Percentiles rank a stretch among this genome's conserved stretches.
phyloP scores from a whole-genome alignment of 495 filamentous ascomycete genomes.

The Daldinia bambusicola region DNA sequence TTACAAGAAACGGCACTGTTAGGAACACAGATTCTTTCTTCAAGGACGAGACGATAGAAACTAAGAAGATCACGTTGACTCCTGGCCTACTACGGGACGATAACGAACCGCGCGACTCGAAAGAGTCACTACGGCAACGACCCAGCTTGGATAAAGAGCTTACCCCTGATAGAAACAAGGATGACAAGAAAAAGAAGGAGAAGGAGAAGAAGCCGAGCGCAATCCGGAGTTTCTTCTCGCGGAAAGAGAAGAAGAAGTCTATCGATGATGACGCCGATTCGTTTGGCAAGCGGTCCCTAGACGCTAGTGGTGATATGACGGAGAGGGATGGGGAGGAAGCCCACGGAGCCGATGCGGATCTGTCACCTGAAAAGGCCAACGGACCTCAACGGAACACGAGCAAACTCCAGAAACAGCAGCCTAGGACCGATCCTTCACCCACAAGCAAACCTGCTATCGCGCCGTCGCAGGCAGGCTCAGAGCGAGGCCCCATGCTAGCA shows the following conservation, averaged over 20 bases:
- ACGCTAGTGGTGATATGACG: constrained; percentile 50
- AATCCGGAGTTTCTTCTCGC: constrained; percentile 93
- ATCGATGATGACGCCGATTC: constrained; percentile 74
- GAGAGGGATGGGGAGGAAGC: constrained; percentile 60
- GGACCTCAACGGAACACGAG: constrained; percentile 67
- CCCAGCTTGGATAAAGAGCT: constrained; percentile 65
- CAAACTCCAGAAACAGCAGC: constrained; percentile 79
- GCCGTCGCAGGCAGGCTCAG: constrained; percentile 37
- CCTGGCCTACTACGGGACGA: constrained; percentile 95
- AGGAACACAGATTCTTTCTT: constrained; percentile 95
- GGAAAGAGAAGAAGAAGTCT: constrained; percentile 88
- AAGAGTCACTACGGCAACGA: constrained; percentile 64
- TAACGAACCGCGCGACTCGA: constrained; percentile 69
- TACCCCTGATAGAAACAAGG: constrained; percentile 61
- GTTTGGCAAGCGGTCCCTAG: constrained; percentile 69
- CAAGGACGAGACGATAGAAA: constrained; percentile 93
- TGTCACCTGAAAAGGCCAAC: constrained; percentile 48
- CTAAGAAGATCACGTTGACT: constrained; percentile 96
- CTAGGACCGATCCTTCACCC: constrained; percentile 64
- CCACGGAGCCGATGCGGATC: constrained; percentile 47
- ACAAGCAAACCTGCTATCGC: constrained; percentile 52
- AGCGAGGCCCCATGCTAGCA: constrained; percentile 44
- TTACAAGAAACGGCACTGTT: constrained; percentile 84
- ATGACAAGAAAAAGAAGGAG: constrained; percentile 73
- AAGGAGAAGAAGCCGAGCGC: constrained; percentile 93